Base-by-base conservation (phyloP, 164 flowering plant species). In the Aristolochia californica region DNA sequence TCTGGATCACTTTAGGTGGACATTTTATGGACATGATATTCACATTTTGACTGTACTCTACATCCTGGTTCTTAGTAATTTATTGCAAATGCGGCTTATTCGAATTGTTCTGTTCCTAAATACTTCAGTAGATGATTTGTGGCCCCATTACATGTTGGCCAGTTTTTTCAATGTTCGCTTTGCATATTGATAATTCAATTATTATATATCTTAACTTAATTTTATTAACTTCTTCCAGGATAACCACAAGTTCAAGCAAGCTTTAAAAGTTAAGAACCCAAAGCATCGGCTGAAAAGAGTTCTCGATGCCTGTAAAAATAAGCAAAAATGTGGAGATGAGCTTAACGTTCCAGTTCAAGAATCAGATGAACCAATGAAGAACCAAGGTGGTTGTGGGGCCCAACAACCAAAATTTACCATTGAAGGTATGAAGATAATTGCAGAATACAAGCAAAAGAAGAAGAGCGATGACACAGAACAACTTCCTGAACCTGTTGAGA, bases 341-440 rank as follows among this genome's bases (percentile, higher is more conserved):
- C 77, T 84, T 57, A 83, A 84, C 49, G 78, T 70, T 27, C 87
- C 77, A 64, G 76, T 72, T 56, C 86, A 82, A 69, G 93, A 85
- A 28, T 23, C 74, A 40, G 96, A 85, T 26, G 95, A 86, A 60
- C 87, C 93, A 13, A 78, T 79, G 21, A 94, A 90, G 68, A 74
- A 77, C 53, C 80, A 84, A 62, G 96, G 97, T 51, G 97, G 99
- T 44, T 94, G 99, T 76, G 99, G 99, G 64, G 93, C 99, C 48
- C 96, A 84, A 80, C 99, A 89, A 68, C 99, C 99, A 56, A 90
- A 82, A 76, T 66, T 94, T 51, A 75, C 87, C 30, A 80, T 87
- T 60, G 99, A 94, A 61, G 99, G 99, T 61, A 90, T 94, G 99
- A 94, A 94, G 72, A 94, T 94, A 83, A 70, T 85, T 69, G 99